Base-by-base conservation (phyloP, 2,329 filamentous ascomycete genomes). In the Triangularia setosa region DNA sequence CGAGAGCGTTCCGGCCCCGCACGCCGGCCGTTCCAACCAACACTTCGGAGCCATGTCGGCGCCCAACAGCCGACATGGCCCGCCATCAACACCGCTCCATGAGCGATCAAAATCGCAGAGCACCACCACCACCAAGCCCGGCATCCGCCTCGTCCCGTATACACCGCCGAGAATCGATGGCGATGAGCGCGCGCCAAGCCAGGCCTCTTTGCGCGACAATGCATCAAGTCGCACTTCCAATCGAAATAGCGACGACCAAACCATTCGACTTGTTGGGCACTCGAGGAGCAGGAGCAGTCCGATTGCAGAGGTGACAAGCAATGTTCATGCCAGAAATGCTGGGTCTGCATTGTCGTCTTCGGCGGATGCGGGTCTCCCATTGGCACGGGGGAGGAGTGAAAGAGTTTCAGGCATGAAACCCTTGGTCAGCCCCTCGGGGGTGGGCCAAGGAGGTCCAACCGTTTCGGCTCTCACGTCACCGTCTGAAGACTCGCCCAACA, bases 121-220 rank as follows among this genome's bases (percentile, higher is more conserved):
- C 16, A n/a, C 30, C 16, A 77, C 73, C 67, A 76, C 75, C 69
- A 80, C 77, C 69, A 72, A 72, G 48, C 73, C 76, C 52, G 76
- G 77, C 65, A 83, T 83, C 69, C 80, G 81, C 58, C 69, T 83
- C 62, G 81, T 83, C 58, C 80, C 80, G 21, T 82, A 83, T 68
- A 79, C 80, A 23, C 81, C 81, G 54, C 79, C 80, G 7, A 76
- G 77, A 58, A 73, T 75, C 55, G 75, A 76, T 58, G 65, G 66
- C 61, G 69, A 72, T 23, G 65, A 71, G 28, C 71, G 68, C 54
- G 64, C 68, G 33, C 66, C 71, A 62, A 69, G 71, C 63, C 71
- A 71, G 66, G 68, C 65, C 30, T 72, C 72, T 11, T 69, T 69
- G 24, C 69, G 67, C 60, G 65, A 68, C 30, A 67, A 66, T 65